Conservation (phyloP, 1,284 basidiomycete species). For the Malassezia japonica region DNA sequence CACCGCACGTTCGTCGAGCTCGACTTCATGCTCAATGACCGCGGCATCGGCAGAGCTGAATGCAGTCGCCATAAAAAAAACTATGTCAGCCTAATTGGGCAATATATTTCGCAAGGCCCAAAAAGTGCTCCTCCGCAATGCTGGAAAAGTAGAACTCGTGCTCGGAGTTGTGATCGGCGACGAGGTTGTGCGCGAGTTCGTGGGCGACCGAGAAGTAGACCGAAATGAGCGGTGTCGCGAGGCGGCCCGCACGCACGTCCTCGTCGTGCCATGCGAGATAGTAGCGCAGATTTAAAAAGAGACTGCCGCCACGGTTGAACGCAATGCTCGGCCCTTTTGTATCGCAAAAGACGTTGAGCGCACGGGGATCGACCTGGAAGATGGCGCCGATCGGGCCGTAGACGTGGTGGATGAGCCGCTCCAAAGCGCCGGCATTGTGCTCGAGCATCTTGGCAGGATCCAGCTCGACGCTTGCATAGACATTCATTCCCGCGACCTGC, state of each 20-base stretch:
- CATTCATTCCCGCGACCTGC: slow-evolving; percentile 46
- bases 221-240: slow-evolving; percentile 66
- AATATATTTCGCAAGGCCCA: slow-evolving; percentile 29
- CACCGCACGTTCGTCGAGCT: slow-evolving; percentile 28
- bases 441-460: slow-evolving; percentile 35
- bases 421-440: slow-evolving; percentile 38
- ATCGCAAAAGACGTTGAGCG: slow-evolving; percentile 81
- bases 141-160: slow-evolving; percentile 90
- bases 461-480: slow-evolving; percentile 45
- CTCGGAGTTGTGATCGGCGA: slow-evolving; percentile 57
- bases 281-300: slow-evolving; percentile 78
- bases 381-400: slow-evolving; percentile 46
- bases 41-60: slow-evolving; percentile 40
- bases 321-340: slow-evolving; percentile 71
- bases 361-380: slow-evolving; percentile 53
- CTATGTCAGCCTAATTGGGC: neutral
- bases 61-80: slow-evolving; percentile 12
- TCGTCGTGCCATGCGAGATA: slow-evolving; percentile 77
- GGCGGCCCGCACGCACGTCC: slow-evolving; percentile 57
- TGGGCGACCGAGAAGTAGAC: slow-evolving; percentile 86
- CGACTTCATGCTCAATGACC: slow-evolving; percentile 31
- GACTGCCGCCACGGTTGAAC: slow-evolving; percentile 78
- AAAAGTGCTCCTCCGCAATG: slow-evolving; percentile 63
- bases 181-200: slow-evolving; percentile 69
- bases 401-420: slow-evolving; percentile 42